A percentile compares a stretch with the other conserved stretches of the same genome.
phyloP scores from a whole-genome alignment of 2,329 filamentous ascomycete genomes.

The Aspergillus brasiliensis region DNA sequence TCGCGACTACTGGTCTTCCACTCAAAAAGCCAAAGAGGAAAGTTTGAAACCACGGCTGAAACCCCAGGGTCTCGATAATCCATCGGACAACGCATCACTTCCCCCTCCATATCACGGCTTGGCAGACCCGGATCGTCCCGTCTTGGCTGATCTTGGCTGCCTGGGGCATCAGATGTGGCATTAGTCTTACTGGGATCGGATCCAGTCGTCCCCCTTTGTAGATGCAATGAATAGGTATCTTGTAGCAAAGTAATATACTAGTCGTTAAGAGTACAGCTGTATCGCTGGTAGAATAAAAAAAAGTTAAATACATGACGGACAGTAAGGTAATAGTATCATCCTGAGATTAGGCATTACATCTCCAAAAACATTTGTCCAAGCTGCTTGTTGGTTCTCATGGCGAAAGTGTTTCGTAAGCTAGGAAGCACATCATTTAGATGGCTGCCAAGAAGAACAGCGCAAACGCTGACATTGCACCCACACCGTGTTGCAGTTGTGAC shows the following conservation, averaged over 20 bases:
- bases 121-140: constrained; percentile 21
- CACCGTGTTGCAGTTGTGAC: constrained; percentile 14
- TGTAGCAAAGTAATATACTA: not conserved
- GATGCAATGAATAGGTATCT: not conserved
- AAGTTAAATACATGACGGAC: not conserved
- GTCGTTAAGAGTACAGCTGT: not conserved
- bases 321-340: not conserved
- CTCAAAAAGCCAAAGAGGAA: not conserved
- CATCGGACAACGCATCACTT: not conserved
- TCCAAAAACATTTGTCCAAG: not conserved
- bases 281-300: not conserved
- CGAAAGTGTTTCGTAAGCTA: not conserved
- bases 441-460: constrained; percentile 16
- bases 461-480: constrained; percentile 10
- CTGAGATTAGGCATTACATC: constrained; percentile 1
- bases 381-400: not conserved
- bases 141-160: constrained; percentile 24
- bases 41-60: not conserved
- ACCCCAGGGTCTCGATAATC: not conserved
- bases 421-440: constrained; percentile 12
- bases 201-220: too few relatives aligned
- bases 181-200: not conserved
- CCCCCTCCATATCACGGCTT: not conserved
- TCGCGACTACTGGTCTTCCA: not conserved
- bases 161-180: not conserved